Percentiles rank a stretch among this genome's conserved stretches.
These are phyloP conservation scores for Parathielavia appendiculata DNA, from an alignment of 495 filamentous ascomycete species.

Conservation along the genomic window DNA sequence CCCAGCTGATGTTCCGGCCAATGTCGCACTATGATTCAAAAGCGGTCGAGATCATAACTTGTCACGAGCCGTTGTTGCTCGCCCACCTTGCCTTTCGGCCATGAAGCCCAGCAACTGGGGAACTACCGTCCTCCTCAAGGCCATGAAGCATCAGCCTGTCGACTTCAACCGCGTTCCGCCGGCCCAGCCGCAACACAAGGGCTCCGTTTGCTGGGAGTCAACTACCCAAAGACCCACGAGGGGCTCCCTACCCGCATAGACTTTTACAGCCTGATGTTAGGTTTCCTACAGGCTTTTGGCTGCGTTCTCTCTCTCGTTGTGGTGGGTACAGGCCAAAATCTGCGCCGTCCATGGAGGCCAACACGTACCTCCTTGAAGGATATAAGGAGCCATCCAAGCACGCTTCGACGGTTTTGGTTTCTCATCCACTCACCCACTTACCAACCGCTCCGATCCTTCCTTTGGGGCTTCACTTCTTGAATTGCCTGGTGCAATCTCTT, in stretches of 20 bases:
- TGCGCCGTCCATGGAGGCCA: neutral
- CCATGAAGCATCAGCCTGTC: neutral
- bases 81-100: neutral
- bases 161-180: neutral
- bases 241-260: neutral
- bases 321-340: conserved; percentile 2
- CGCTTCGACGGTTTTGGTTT: neutral
- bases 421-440: conserved; percentile 19
- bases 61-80: neutral
- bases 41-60: neutral
- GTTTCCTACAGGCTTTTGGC: neutral
- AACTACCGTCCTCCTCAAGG: neutral
- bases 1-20: neutral
- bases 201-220: neutral
- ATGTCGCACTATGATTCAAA: neutral
- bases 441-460: conserved; percentile 19
- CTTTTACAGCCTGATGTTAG: neutral
- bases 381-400: conserved; percentile 13
- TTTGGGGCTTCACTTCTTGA: conserved; percentile 6
- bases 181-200: neutral
- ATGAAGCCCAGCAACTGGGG: neutral
- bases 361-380: neutral
- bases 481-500: conserved; percentile 20
- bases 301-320: neutral
- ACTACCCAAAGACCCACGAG: neutral